Percentiles rank a stretch among this genome's conserved stretches.
Conservation (phyloP, 192 early-diverging fungal genomes). For the Lunasporangiospora selenospora region DNA sequence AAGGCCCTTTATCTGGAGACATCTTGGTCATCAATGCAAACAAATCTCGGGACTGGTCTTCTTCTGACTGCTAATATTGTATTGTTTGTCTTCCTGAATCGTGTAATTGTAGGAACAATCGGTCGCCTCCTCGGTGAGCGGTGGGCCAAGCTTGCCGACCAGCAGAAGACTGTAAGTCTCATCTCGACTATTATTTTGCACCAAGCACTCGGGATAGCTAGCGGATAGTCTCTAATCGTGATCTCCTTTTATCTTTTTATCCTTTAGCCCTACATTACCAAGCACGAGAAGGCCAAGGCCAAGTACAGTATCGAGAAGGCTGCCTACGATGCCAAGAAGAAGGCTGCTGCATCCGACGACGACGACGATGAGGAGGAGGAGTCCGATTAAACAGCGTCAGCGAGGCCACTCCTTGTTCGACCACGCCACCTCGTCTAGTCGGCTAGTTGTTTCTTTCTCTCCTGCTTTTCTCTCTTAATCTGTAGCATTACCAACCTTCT, state of each 20-base stretch:
- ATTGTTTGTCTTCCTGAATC: neutral
- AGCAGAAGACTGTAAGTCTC: slow-evolving; percentile 49
- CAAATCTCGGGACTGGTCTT: too few relatives aligned
- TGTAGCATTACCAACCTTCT: too few relatives aligned
- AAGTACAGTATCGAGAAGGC: slow-evolving; percentile 60
- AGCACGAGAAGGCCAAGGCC: slow-evolving; percentile 50
- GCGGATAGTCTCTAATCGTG: too few relatives aligned
- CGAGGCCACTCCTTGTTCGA: too few relatives aligned
- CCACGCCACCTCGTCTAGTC: too few relatives aligned
- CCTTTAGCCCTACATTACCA: slow-evolving; percentile 37
- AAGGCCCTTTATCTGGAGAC: too few relatives aligned
- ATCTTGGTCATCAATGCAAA: too few relatives aligned
- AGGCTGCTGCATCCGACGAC: slow-evolving; percentile 33
- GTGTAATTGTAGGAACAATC: slow-evolving; percentile 45
- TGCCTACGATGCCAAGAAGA: slow-evolving; percentile 60
- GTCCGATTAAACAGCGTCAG: slow-evolving; percentile 43
- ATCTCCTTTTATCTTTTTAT: neutral
- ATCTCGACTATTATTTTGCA: too few relatives aligned
- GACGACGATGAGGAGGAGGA: slow-evolving; percentile 38
- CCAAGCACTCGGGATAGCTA: too few relatives aligned
- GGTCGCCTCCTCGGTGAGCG: slow-evolving; percentile 75
- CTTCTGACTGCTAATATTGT: neutral
- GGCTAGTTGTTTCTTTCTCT: too few relatives aligned
- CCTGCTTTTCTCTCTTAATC: too few relatives aligned
- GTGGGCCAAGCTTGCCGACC: slow-evolving; percentile 58